Conservation (phyloP, 2,329 filamentous ascomycete genomes). For the Lithohypha guttulata region DNA sequence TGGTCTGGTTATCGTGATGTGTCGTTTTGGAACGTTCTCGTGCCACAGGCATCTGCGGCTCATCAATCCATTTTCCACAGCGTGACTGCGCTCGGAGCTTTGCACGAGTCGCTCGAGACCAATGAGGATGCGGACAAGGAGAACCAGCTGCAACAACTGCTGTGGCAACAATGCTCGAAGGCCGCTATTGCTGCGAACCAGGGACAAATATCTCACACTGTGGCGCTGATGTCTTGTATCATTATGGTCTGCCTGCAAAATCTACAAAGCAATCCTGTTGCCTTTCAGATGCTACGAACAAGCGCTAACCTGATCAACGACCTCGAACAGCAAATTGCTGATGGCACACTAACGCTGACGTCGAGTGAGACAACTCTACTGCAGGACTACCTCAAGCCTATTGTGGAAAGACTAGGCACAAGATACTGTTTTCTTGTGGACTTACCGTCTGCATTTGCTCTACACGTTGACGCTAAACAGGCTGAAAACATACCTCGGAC, state of each 20-base stretch:
- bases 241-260: constrained; percentile 23
- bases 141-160: constrained; percentile 14
- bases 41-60: constrained; percentile 24
- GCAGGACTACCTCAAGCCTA: constrained; percentile 17
- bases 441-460: constrained; percentile 16
- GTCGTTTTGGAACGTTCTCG: constrained; percentile 24
- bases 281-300: constrained; percentile 18
- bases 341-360: constrained; percentile 14
- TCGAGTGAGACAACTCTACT: constrained; percentile 18
- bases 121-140: constrained; percentile 15
- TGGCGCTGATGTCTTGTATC: constrained; percentile 21
- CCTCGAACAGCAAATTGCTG: constrained; percentile 12
- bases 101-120: constrained; percentile 23
- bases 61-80: constrained; percentile 25
- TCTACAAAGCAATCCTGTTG: constrained; percentile 18
- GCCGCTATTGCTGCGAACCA: constrained; percentile 16
- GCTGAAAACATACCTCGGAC: constrained; percentile 10
- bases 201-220: constrained; percentile 16
- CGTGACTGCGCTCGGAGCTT: constrained; percentile 24
- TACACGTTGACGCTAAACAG: constrained; percentile 13
- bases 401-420: constrained; percentile 19
- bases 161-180: constrained; percentile 17
- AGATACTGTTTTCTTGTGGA: constrained; percentile 20
- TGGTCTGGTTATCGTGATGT: constrained; percentile 20
- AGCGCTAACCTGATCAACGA: constrained; percentile 17